Evolutionary conservation across 805 yeast genomes (phyloP).

Genomic region (Lipomyces sp.): DNA sequence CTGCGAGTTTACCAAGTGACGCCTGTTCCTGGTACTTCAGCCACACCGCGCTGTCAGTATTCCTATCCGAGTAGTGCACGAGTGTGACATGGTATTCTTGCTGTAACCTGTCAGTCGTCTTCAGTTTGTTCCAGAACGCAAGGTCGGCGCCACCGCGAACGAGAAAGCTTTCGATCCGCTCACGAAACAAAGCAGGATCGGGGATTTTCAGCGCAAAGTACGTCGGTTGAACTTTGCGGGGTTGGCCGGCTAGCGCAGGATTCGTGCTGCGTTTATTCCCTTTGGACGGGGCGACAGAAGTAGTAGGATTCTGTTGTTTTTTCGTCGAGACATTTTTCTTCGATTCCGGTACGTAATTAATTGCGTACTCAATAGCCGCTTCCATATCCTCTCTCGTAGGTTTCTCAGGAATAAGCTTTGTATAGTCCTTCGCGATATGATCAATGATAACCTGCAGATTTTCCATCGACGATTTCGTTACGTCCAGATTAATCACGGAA

Average conservation of each 20-base stretch:
- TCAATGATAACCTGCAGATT: conserved; percentile 49
- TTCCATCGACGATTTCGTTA: conserved; percentile 47
- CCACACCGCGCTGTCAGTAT: conserved; percentile 21
- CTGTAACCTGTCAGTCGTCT: conserved; percentile 44
- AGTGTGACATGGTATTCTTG: conserved; percentile 64
- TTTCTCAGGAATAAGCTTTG: conserved; percentile 42
- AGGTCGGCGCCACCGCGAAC: conserved; percentile 13
- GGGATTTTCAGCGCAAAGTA: conserved; percentile 20
- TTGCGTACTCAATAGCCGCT: conserved; percentile 52
- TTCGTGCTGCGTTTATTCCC: neutral
- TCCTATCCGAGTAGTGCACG: conserved; percentile 43
- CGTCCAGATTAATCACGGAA: conserved; percentile 55
- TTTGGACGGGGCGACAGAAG: neutral
- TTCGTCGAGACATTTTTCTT: conserved; percentile 41
- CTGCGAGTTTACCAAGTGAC: neutral
- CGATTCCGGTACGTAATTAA: conserved; percentile 52
- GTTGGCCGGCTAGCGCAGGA: neutral
- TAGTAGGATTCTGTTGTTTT: conserved; percentile 16
- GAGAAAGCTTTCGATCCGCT: conserved; percentile 16
- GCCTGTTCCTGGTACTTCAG: conserved; percentile 9
- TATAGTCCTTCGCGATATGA: conserved; percentile 43
- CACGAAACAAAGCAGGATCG: neutral
- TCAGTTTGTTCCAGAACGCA: conserved; percentile 24
- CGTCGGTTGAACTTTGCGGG: neutral
- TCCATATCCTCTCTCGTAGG: conserved; percentile 46